These are phyloP conservation scores for Neurospora sp. DNA, from an alignment of 495 filamentous ascomycete species.

Conservation along the genomic window DNA sequence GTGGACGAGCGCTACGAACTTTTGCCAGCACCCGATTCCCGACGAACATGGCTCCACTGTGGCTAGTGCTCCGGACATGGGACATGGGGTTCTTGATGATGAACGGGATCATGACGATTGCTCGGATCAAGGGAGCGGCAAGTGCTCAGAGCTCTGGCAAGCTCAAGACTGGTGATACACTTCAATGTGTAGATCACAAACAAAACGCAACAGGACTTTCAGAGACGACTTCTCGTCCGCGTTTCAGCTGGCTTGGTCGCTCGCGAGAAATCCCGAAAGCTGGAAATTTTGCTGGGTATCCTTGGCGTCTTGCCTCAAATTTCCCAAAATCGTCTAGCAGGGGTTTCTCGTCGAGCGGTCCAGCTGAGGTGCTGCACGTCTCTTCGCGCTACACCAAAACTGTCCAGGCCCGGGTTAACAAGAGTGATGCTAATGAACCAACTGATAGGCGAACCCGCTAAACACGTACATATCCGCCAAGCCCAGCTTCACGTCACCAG, in stretches of 20 bases:
- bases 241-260: not conserved
- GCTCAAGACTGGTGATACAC: not conserved
- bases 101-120: not conserved
- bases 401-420: constrained; percentile 20
- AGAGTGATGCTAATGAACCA: constrained; percentile 36
- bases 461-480: constrained; percentile 91
- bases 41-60: not conserved
- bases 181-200: not conserved
- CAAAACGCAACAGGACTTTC: not conserved
- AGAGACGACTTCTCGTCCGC: not conserved
- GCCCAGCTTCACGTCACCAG: constrained; percentile 82
- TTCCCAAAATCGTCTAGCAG: constrained; percentile 11
- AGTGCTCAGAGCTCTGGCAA: not conserved
- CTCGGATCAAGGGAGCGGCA: not conserved
- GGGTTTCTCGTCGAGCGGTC: constrained; percentile 14
- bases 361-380: constrained; percentile 2
- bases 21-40: not conserved
- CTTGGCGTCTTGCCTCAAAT: constrained; percentile 25
- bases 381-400: constrained; percentile 6
- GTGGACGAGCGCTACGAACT: not conserved
- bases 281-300: not conserved
- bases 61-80: not conserved
- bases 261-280: not conserved
- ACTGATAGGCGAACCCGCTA: constrained; percentile 71
- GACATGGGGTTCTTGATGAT: not conserved